These are phyloP conservation scores for Collybia sp. DNA, from an alignment of 768 basidiomycete genomes.

Conservation along the genomic window DNA sequence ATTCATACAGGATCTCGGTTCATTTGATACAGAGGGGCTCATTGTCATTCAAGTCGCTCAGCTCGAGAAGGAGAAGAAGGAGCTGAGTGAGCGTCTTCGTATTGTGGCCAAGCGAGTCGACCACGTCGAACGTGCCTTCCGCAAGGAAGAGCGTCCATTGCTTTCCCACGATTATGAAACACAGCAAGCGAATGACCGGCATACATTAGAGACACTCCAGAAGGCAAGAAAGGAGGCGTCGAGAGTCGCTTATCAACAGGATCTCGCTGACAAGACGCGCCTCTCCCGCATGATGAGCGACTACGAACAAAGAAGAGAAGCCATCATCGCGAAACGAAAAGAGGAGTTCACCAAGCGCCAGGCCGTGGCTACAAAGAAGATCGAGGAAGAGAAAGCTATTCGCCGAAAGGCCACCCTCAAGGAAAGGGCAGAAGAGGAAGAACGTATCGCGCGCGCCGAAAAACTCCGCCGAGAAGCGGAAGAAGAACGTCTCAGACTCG, in stretches of 20 bases:
- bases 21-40: slow-evolving; percentile 79
- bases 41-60: slow-evolving; percentile 91
- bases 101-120: slow-evolving; percentile 88
- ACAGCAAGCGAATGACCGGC: slow-evolving; percentile 77
- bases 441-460: slow-evolving; percentile 35
- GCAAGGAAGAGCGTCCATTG: slow-evolving; percentile 88
- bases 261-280: slow-evolving; percentile 71
- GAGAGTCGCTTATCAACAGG: slow-evolving; percentile 53
- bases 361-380: slow-evolving; percentile 58
- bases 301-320: slow-evolving; percentile 48
- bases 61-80: slow-evolving; percentile 94
- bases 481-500: slow-evolving; percentile 43
- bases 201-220: slow-evolving; percentile 61
- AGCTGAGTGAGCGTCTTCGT: slow-evolving; percentile 75
- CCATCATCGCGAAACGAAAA: slow-evolving; percentile 50
- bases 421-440: slow-evolving; percentile 54
- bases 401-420: slow-evolving; percentile 52
- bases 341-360: slow-evolving; percentile 62
- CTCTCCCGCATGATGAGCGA: slow-evolving; percentile 71
- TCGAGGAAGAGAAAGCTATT: slow-evolving; percentile 83
- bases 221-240: slow-evolving; percentile 52
- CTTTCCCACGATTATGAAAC: slow-evolving; percentile 80
- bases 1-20: slow-evolving; percentile 64
- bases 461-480: slow-evolving; percentile 39
- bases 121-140: slow-evolving; percentile 91